Base-by-base conservation (phyloP, 169 alveolate genomes). In the Sarcocystis neurona region DNA sequence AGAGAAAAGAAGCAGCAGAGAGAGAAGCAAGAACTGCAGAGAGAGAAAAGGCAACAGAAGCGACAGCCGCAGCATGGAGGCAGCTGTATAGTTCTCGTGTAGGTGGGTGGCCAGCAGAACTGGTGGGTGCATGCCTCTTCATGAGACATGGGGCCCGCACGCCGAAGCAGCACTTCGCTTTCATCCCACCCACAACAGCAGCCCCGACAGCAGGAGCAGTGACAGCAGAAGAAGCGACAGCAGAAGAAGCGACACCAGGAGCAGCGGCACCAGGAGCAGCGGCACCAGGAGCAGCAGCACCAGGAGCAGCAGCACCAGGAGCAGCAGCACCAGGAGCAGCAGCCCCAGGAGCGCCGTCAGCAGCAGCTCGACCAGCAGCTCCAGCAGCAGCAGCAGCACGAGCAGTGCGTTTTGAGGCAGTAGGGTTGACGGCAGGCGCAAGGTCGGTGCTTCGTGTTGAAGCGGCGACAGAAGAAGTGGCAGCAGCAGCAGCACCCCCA, bases 81-180 rank as follows among this genome's bases (percentile, higher is more conserved):
- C n/a, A n/a, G n/a, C n/a, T n/a, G n/a, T n/a, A n/a, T n/a, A n/a
- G n/a, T n/a, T n/a, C n/a, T n/a, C n/a, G 66, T 53, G 66, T 30
- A 1, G 82, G 82, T 4, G 58, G 82, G 30, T 72, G 23, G 12
- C 0, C 8, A 32, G 82, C 82, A 0, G 82, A 72, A 6, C 82
- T 72, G 47, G 23, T 72, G 34, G 53, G 82, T 1, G 82, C 82
- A 34, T 72, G 82, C 56, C 47, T 72, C 53, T 72, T 72, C 82
- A 72, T 72, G 82, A 48, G 82, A 0, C 82, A 72, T 39, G 82
- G 82, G 23, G 82, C 82, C 8, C 82, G 82, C 10, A 72, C 82
- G 10, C 82, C 82, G 56, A 72, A 72, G 32, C 56, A 72, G 34
- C 34, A 39, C 32, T 32, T 72, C 82, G 39, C n/a, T 20, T 63